A percentile compares a stretch with the other conserved stretches of the same genome.
Evolutionary conservation across 2,329 filamentous ascomycete genomes (phyloP).

Genomic region (Clathrospora elynae): DNA sequence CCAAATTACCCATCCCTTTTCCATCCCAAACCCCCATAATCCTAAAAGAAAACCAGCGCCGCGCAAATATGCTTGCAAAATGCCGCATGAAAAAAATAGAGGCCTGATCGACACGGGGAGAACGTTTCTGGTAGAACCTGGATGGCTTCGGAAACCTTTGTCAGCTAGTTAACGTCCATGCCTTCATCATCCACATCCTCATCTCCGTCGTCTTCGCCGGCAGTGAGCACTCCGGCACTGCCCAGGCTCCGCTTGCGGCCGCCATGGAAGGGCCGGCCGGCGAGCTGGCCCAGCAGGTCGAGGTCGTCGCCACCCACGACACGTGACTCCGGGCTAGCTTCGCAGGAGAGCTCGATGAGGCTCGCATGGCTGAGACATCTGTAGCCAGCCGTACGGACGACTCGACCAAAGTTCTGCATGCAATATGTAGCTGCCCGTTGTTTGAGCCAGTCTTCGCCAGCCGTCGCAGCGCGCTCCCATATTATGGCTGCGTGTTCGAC

Average conservation of each 20-base stretch:
- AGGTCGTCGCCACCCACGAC: constrained; percentile 88
- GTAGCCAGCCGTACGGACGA: constrained; percentile 89
- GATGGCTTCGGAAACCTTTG: not conserved
- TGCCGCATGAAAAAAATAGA: too few relatives aligned
- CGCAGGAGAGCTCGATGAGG: constrained; percentile 88
- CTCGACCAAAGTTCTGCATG: constrained; percentile 90
- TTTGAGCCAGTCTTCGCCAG: constrained; percentile 91
- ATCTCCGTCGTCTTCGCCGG: constrained; percentile 51
- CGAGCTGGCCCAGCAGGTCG: constrained; percentile 61
- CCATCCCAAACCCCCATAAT: constrained; percentile 2
- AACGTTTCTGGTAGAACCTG: too few relatives aligned
- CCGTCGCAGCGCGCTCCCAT: constrained; percentile 90
- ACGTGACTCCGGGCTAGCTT: constrained; percentile 90
- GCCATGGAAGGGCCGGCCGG: constrained; percentile 45
- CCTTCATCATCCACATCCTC: constrained; percentile 52
- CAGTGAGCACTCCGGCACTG: constrained; percentile 45
- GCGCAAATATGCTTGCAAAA: constrained; percentile 21
- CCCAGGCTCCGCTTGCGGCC: constrained; percentile 52
- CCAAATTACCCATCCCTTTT: constrained; percentile 1
- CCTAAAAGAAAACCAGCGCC: constrained; percentile 17
- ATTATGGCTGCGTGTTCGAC: constrained; percentile 94
- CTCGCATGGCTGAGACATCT: constrained; percentile 76
- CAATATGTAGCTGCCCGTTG: constrained; percentile 87
- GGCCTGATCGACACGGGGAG: too few relatives aligned
- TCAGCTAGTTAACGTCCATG: constrained; percentile 47